Evolutionary conservation across 805 yeast genomes (phyloP), one percentile per base, ranked within the genome.

Genomic region (Saccharomycopsis schoenii): DNA sequence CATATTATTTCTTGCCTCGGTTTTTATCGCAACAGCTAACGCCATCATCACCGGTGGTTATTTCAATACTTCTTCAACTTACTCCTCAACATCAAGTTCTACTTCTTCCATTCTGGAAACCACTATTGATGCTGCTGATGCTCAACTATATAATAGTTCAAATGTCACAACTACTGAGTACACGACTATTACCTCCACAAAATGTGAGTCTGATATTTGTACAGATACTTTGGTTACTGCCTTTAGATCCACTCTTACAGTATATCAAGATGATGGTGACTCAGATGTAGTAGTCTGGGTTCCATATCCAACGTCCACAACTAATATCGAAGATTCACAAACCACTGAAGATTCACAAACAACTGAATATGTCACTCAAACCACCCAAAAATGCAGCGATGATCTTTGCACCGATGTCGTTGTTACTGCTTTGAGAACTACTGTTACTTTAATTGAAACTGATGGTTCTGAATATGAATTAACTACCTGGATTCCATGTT

Each of bases 401-500:
- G 64, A 59, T n/a, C 25, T 59, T 21, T 63, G 65, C 47, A 34
- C 60, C 9, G 60, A 61, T 10, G 55, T 34, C 3, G 40, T 63
- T 34, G 34, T 43, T 14, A 61, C 63, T n/a, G 64, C 63, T 19
- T 51, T 58, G 25, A n/a, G 15, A 25, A 61, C 62, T 17, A 63
- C 65, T 12, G 43, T 59, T 37, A 41, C 41, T n/a, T 60, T 61
- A 40, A 59, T 64, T 42, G 62, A 56, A 39, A 42, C 47, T 29
- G 64, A 63, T 37, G 58, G 56, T 12, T 62, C 61, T 19, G 57
- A 25, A n/a, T 59, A 52, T 21, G 52, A 24, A 4, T 34, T 63
- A 15, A 63, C 65, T 9, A 63, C 65, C 19, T 63, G 64, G 63
- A 58, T 63, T 24, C 61, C 64, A 40, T 55, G 57, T 21, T 37